Conservation (phyloP, 2,329 filamentous ascomycete genomes). For the Decorospora gaudefroyi region DNA sequence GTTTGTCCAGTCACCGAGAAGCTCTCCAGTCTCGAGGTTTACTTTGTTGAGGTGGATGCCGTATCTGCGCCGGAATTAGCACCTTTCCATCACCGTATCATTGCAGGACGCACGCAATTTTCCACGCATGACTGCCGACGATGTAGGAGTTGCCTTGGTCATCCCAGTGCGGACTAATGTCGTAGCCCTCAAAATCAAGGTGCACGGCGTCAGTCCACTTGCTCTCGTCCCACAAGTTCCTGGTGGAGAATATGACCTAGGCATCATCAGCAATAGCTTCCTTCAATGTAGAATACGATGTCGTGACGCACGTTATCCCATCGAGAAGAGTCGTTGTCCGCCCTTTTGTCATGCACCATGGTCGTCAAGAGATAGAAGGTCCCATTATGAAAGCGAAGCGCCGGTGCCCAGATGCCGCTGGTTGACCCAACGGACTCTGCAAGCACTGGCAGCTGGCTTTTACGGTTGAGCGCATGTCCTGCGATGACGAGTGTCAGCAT, state of each 20-base stretch:
- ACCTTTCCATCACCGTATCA: not conserved
- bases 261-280: too few relatives aligned
- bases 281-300: constrained; percentile 7
- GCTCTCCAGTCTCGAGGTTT: constrained; percentile 40
- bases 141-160: constrained; percentile 60
- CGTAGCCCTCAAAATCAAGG: constrained; percentile 58
- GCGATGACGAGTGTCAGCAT: not conserved
- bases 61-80: constrained; percentile 8
- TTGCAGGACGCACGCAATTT: constrained; percentile 6
- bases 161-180: constrained; percentile 61
- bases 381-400: constrained; percentile 49
- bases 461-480: constrained; percentile 45
- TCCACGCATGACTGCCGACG: constrained; percentile 36
- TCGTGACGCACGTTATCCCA: constrained; percentile 48
- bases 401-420: constrained; percentile 50
- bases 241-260: constrained; percentile 53
- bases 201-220: constrained; percentile 57
- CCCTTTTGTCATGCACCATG: constrained; percentile 39
- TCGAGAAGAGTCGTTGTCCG: constrained; percentile 32
- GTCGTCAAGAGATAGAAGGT: constrained; percentile 51
- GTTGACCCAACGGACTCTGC: constrained; percentile 40
- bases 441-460: constrained; percentile 48
- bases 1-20: constrained; percentile 23
- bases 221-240: constrained; percentile 50
- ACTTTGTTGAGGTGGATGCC: constrained; percentile 39